phyloP scores from a whole-genome alignment of 164 flowering plant genomes.

The Annona cherimola region DNA sequence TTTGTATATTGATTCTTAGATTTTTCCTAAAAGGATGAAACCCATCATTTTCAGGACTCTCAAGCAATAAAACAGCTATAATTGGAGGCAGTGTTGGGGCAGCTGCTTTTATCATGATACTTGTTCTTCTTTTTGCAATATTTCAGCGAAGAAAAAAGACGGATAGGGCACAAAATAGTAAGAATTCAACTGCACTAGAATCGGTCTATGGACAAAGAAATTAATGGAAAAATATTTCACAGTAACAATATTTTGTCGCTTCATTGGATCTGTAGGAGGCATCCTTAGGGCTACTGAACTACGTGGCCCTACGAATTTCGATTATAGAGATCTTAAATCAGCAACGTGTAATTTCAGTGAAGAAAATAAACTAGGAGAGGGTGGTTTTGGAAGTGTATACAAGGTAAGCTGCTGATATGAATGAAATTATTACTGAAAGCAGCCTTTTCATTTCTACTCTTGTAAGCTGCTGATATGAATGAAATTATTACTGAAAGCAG shows the following conservation, averaged over 20 bases:
- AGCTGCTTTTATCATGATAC: slow-evolving; percentile 25
- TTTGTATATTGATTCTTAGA: not conserved
- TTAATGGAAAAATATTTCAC: not conserved
- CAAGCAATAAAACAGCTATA: slow-evolving; percentile 26
- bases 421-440: too few relatives aligned
- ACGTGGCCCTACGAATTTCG: slow-evolving; percentile 39
- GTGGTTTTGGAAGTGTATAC: slow-evolving; percentile 61
- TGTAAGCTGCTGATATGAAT: not conserved
- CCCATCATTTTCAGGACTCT: slow-evolving; percentile 18
- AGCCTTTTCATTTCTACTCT: not conserved
- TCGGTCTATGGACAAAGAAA: too few relatives aligned
- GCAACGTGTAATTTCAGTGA: slow-evolving; percentile 46
- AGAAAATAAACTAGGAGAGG: slow-evolving; percentile 51
- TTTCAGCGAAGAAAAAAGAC: not conserved
- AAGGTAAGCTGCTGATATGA: slow-evolving; percentile 30
- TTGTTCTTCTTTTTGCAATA: slow-evolving; percentile 10
- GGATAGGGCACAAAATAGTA: not conserved
- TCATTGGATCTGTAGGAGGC: slow-evolving; percentile 25
- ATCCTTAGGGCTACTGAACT: slow-evolving; percentile 50
- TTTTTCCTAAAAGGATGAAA: not conserved
- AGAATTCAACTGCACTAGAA: not conserved
- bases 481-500: too few relatives aligned
- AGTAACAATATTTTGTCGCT: not conserved
- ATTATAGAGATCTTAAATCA: slow-evolving; percentile 35
- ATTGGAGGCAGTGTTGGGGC: slow-evolving; percentile 37